A percentile compares a stretch with the other conserved stretches of the same genome.
Conservation (phyloP, 495 filamentous ascomycete genomes). For the Aspergillus nidulans region DNA sequence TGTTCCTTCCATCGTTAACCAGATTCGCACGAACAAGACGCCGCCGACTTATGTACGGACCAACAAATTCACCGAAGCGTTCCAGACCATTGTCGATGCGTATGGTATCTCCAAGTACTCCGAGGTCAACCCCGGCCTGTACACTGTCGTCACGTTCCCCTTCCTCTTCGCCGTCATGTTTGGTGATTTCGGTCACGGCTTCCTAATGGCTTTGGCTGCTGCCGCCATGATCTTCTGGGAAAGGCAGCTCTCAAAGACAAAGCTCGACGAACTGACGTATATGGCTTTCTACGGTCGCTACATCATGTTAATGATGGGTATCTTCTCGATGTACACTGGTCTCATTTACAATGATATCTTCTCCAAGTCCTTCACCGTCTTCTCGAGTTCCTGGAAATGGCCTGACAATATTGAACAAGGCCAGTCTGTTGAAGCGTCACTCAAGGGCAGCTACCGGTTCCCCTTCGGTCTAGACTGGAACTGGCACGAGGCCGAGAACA, state of each 20-base stretch:
- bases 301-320: constrained; percentile 96
- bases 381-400: constrained; percentile 86
- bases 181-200: constrained; percentile 89
- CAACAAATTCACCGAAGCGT: constrained; percentile 96
- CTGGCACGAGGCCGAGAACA: constrained; percentile 94
- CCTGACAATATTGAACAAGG: constrained; percentile 61
- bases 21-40: constrained; percentile 92
- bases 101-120: constrained; percentile 96
- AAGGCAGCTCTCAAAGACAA: constrained; percentile 73
- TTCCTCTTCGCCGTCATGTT: constrained; percentile 99
- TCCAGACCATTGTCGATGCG: constrained; percentile 98
- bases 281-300: constrained; percentile 99
- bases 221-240: constrained; percentile 93
- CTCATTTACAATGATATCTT: constrained; percentile 98
- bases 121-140: constrained; percentile 93
- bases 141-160: constrained; percentile 93
- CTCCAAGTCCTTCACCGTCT: constrained; percentile 83
- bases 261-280: constrained; percentile 87
- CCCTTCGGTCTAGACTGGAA: constrained; percentile 95
- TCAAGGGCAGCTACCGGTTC: constrained; percentile 74
- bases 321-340: constrained; percentile 95
- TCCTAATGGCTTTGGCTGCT: constrained; percentile 77
- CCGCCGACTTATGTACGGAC: constrained; percentile 94
- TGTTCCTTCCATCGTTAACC: constrained; percentile 95
- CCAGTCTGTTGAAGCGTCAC: constrained; percentile 54